phyloP scores from a whole-genome alignment of 2,329 filamentous ascomycete genomes.

The Leptographium wingfieldii region DNA sequence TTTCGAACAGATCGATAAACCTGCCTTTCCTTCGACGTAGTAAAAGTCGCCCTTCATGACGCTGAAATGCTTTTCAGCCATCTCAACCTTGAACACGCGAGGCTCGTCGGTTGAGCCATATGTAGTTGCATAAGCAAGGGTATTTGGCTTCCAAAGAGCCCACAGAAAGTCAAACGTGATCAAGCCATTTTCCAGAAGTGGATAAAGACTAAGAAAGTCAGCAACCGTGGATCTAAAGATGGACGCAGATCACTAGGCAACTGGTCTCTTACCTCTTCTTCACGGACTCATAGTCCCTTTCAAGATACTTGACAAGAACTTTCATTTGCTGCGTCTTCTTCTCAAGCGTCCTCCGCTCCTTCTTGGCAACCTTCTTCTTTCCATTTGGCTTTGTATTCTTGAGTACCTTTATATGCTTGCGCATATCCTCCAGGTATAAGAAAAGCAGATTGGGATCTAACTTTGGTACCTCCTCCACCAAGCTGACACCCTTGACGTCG shows the following conservation, averaged over 20 bases:
- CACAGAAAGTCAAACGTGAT: slow-evolving; percentile 84
- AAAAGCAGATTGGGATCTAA: slow-evolving; percentile 61
- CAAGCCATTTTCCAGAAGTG: slow-evolving; percentile 66
- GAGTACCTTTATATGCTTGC: slow-evolving; percentile 48
- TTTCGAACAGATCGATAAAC: neutral
- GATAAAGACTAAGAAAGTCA: slow-evolving; percentile 47
- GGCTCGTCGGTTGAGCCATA: slow-evolving; percentile 68
- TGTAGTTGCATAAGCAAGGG: slow-evolving; percentile 62
- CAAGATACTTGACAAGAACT: slow-evolving; percentile 29
- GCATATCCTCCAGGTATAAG: slow-evolving; percentile 68
- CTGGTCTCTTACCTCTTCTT: slow-evolving; percentile 43
- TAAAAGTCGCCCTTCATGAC: slow-evolving; percentile 67
- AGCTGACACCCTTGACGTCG: slow-evolving; percentile 61
- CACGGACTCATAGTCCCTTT: slow-evolving; percentile 60
- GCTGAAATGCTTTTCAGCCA: slow-evolving; percentile 54
- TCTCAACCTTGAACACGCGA: slow-evolving; percentile 70
- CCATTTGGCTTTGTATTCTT: slow-evolving; percentile 41
- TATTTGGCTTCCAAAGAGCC: slow-evolving; percentile 82
- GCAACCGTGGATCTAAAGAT: neutral
- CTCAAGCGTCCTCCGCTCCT: slow-evolving; percentile 43
- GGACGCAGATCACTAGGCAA: neutral
- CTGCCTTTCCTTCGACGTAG: slow-evolving; percentile 53
- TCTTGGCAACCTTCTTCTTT: slow-evolving; percentile 45
- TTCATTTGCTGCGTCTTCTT: slow-evolving; percentile 55
- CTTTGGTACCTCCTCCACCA: slow-evolving; percentile 68